These are phyloP conservation scores for Fusarium dlaminii DNA, from an alignment of 2,329 filamentous ascomycete genomes.

Conservation along the genomic window DNA sequence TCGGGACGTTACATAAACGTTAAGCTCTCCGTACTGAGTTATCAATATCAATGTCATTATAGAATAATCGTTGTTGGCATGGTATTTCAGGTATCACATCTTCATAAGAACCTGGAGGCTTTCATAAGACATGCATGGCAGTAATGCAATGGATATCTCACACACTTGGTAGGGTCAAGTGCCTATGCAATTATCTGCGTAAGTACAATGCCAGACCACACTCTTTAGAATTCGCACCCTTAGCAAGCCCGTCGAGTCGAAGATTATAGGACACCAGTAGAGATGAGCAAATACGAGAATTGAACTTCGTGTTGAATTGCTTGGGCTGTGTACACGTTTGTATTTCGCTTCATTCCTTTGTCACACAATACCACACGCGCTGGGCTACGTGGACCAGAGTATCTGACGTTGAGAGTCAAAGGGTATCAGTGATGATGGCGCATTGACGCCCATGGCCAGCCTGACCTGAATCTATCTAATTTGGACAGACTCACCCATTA, in stretches of 20 bases:
- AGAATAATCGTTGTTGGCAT: not conserved
- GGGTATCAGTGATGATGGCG: not conserved
- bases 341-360: conserved; percentile 7
- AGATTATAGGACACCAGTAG: not conserved
- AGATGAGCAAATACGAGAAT: conserved; percentile 4
- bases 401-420: conserved; percentile 3
- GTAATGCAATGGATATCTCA: conserved; percentile 25
- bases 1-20: not conserved
- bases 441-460: conserved; percentile 11
- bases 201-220: not conserved
- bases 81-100: not conserved
- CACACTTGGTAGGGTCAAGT: not conserved
- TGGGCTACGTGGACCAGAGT: not conserved
- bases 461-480: not conserved
- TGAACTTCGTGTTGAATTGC: conserved; percentile 4
- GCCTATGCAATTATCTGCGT: not conserved
- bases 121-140: conserved; percentile 11
- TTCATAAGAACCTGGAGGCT: not conserved
- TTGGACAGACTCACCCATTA: not conserved
- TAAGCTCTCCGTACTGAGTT: not conserved
- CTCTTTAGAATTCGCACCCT: not conserved
- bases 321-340: conserved; percentile 3
- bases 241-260: not conserved
- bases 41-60: not conserved
- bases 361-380: conserved; percentile 1